Evolutionary conservation across 2,329 filamentous ascomycete genomes (phyloP), one percentile per base, ranked within the genome.

Genomic region (Cladosporium phlei): DNA sequence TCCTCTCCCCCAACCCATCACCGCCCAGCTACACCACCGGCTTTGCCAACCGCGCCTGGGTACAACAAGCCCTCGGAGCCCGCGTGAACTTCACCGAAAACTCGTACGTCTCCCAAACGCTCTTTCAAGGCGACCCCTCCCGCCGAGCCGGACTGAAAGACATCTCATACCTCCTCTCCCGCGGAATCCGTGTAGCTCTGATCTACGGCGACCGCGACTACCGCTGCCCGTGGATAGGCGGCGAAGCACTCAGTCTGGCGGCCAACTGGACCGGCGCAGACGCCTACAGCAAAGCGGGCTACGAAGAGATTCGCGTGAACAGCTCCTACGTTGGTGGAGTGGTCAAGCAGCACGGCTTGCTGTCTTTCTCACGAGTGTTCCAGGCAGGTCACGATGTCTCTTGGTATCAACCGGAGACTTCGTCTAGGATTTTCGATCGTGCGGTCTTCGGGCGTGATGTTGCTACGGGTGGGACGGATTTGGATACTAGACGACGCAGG

Each of bases 351-450:
- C 52, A 62, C 24, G 62, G 61, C 9, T 56, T 59, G 17, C 53
- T 66, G 5, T 63, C 62, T 5, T 68, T 68, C 57, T 55, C 57
- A 6, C 53, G 64, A 5, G 55, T 67, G 7, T 66, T 63, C 46
- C 40, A 65, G 34, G 55, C 61, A 17, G 62, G 62, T 7, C 61
- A 66, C 40, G 55, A 59, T 39, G 53, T 48, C 12, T 28, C 49
- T 1, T 52, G 37, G 19, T 79, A 78, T 54, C 75, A 79, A 54
- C 77, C 77, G 0, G 67, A 78, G 53, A 75, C 75, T 0, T 69
- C 73, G 2, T 77, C 73, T 40, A 64, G 74, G 49, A 73, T 80
- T 37, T 80, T 80, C 59, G 65, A 69, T 16, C 74, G 78, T 5
- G 69, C 70, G 1, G 67, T 78, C 38, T 66, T 72, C 40, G 71